These are phyloP conservation scores for Daucus carota DNA, from an alignment of 129 eudicot species.

Conservation along the genomic window DNA sequence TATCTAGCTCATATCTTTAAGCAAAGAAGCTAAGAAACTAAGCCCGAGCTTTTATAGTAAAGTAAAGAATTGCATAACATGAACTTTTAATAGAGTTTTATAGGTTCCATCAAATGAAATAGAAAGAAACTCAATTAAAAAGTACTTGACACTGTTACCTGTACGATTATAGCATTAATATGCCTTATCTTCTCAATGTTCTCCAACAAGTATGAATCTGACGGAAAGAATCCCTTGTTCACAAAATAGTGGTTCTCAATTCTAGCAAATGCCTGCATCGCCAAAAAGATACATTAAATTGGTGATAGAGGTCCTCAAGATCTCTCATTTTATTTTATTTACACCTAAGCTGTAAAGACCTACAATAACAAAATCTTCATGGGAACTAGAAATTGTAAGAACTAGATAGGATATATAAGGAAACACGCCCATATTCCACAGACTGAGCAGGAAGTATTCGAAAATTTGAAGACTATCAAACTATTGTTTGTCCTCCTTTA, in stretches of 20 bases:
- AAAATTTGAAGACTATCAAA: background rate
- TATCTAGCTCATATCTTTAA: background rate
- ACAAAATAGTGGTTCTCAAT: slow-evolving; percentile 91
- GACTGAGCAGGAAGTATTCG: background rate
- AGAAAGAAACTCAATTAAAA: background rate
- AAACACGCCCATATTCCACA: background rate
- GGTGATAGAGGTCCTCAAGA: background rate
- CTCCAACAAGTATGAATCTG: slow-evolving; percentile 82
- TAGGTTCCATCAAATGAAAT: background rate
- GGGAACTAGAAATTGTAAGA: background rate
- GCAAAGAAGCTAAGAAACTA: background rate
- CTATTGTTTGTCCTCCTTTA: background rate
- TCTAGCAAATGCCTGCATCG: slow-evolving; percentile 93
- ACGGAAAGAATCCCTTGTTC: slow-evolving; percentile 81
- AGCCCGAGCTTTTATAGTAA: background rate
- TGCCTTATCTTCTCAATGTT: slow-evolving; percentile 87
- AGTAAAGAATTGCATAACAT: background rate
- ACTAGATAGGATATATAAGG: background rate
- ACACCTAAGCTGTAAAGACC: background rate
- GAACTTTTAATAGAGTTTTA: background rate
- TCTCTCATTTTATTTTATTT: background rate
- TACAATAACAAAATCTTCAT: background rate
- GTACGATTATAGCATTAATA: slow-evolving; percentile 67
- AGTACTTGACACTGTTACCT: slow-evolving; percentile 32
- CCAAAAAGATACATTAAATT: slow-evolving; percentile 1